Conservation (phyloP, 257 asterid species). For the Jaltomata sinuosa region DNA sequence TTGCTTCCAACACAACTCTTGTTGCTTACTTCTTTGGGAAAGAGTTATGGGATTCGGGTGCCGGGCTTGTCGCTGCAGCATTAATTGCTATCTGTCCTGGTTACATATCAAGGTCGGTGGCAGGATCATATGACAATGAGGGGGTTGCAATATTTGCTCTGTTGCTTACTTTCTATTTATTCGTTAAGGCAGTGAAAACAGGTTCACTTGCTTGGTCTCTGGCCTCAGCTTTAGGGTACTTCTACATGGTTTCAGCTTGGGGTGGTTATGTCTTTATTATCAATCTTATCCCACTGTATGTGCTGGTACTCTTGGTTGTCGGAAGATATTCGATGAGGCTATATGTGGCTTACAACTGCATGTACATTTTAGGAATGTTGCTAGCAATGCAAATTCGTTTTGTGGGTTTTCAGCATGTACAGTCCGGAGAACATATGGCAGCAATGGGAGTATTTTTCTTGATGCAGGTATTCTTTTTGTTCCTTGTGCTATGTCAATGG, state of each 20-base stretch:
- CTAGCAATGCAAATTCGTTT: conserved; percentile 98
- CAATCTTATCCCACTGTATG: conserved; percentile 88
- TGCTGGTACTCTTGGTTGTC: conserved; percentile 74
- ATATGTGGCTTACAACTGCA: conserved; percentile 91
- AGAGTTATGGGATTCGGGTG: conserved; percentile 98
- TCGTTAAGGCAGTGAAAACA: conserved; percentile 98
- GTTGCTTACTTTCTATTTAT: conserved; percentile 88
- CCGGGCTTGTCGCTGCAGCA: conserved; percentile 96
- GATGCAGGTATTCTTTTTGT: conserved; percentile 55
- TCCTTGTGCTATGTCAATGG: background rate
- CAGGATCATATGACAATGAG: conserved; percentile 97
- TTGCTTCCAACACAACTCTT: conserved; percentile 92
- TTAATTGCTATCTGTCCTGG: conserved; percentile 98
- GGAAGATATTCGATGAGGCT: conserved; percentile 98
- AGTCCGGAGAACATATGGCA: conserved; percentile 99
- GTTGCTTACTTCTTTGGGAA: conserved; percentile 99
- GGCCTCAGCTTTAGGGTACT: conserved; percentile 94
- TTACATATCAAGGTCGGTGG: conserved; percentile 97
- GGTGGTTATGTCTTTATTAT: conserved; percentile 99
- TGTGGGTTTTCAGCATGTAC: conserved; percentile 98
- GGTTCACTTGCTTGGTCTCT: conserved; percentile 98
- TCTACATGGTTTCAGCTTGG: conserved; percentile 99
- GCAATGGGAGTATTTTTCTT: conserved; percentile 99
- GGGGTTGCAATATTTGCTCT: conserved; percentile 95
- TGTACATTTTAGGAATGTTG: conserved; percentile 83